Conservation (phyloP, 2,329 filamentous ascomycete genomes). For the Ceratocystis harringtonii region DNA sequence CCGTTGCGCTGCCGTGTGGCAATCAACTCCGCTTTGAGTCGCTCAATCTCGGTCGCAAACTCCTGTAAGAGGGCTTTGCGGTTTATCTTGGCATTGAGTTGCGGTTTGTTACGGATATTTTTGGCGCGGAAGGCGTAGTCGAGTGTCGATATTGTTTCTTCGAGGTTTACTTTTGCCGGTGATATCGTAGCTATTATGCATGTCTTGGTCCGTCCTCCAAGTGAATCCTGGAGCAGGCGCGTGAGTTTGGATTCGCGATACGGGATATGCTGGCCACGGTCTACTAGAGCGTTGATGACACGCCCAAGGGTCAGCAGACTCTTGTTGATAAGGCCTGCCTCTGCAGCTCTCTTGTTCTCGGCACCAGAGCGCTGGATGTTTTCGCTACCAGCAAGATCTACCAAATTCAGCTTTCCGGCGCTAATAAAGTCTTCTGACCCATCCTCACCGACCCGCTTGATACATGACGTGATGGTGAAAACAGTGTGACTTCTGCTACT, state of each 20-base stretch:
- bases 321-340: constrained; percentile 96
- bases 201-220: constrained; percentile 90
- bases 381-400: constrained; percentile 92
- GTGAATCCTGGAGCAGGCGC: constrained; percentile 82
- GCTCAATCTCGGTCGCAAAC: constrained; percentile 85
- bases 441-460: constrained; percentile 64
- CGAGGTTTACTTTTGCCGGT: constrained; percentile 83
- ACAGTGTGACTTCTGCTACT: constrained; percentile 95
- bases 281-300: constrained; percentile 94
- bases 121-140: constrained; percentile 97
- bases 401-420: constrained; percentile 86
- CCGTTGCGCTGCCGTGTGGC: constrained; percentile 86
- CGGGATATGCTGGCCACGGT: constrained; percentile 78
- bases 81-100: constrained; percentile 79
- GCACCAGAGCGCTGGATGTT: constrained; percentile 95
- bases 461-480: constrained; percentile 86
- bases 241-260: constrained; percentile 91
- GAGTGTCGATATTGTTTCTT: constrained; percentile 94
- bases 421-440: constrained; percentile 83
- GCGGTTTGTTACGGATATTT: constrained; percentile 96
- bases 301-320: constrained; percentile 85
- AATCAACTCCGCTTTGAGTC: constrained; percentile 83
- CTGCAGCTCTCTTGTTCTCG: constrained; percentile 91
- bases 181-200: constrained; percentile 98
- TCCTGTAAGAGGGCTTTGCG: constrained; percentile 87